A percentile compares a stretch with the other conserved stretches of the same genome.
Evolutionary conservation across 2,329 filamentous ascomycete species (phyloP).

Genomic region (Pezicula neosporulosa): DNA sequence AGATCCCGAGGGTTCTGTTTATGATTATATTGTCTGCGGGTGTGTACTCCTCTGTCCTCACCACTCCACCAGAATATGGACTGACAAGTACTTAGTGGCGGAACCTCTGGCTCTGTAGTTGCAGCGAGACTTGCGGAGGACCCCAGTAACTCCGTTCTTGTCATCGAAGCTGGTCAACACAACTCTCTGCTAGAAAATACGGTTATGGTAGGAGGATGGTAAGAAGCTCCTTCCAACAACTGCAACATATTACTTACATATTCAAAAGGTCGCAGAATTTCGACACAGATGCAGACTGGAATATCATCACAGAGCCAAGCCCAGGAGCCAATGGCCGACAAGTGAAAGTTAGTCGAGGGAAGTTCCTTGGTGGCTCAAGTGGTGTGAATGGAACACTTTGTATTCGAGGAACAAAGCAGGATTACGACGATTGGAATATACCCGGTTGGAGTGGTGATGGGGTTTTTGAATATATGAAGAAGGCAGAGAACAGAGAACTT

Average conservation of each 20-base stretch:
- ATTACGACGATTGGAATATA: constrained; percentile 52
- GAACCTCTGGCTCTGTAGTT: constrained; percentile 45
- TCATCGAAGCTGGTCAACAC: constrained; percentile 45
- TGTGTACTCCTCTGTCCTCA: not conserved
- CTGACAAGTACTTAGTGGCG: constrained; percentile 27
- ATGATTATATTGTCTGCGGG: constrained; percentile 26
- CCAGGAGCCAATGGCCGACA: constrained; percentile 36
- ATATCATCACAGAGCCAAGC: constrained; percentile 39
- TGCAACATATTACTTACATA: not conserved
- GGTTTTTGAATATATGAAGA: constrained; percentile 53
- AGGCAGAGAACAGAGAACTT: constrained; percentile 59
- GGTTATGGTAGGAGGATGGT: constrained; percentile 47
- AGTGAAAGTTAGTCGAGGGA: constrained; percentile 44
- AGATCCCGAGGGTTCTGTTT: constrained; percentile 12
- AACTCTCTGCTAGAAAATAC: constrained; percentile 43
- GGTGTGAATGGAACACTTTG: constrained; percentile 48
- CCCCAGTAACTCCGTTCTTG: constrained; percentile 40
- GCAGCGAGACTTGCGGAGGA: constrained; percentile 52
- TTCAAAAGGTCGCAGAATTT: constrained; percentile 39
- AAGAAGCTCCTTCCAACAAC: not conserved
- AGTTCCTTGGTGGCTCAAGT: constrained; percentile 45
- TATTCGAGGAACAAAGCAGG: constrained; percentile 44
- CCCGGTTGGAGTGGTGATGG: constrained; percentile 54
- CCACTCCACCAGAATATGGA: not conserved
- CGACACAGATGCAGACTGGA: constrained; percentile 48